Percentiles rank a stretch among this genome's conserved stretches.
These are phyloP conservation scores for Paramecium biaurelia DNA, from an alignment of 73 alveolate species.

Conservation along the genomic window DNA sequence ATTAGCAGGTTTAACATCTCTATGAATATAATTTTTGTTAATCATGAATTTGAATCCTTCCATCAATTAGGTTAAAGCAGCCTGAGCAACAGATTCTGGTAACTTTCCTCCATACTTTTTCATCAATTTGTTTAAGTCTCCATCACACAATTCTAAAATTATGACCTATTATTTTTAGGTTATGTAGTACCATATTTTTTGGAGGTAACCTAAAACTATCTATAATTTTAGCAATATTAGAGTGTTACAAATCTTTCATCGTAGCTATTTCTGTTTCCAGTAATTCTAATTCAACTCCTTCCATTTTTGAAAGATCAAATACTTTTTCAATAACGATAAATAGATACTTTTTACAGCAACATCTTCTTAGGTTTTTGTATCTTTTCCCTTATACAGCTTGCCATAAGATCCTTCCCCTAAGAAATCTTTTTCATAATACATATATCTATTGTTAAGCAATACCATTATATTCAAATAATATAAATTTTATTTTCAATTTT, in stretches of 20 bases:
- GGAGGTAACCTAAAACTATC: background rate
- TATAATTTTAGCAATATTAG: background rate
- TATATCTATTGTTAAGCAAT: background rate
- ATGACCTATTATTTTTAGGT: background rate
- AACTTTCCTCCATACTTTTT: slow-evolving; percentile 43
- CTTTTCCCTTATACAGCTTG: slow-evolving; percentile 21
- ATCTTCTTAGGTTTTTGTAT: slow-evolving; percentile 25
- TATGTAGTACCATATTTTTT: background rate
- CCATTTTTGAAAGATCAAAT: background rate
- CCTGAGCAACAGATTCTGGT: slow-evolving; percentile 7
- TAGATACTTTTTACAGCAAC: slow-evolving; percentile 29
- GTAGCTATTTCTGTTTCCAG: background rate
- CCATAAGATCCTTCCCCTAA: slow-evolving; percentile 62
- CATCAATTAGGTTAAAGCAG: slow-evolving; percentile 27
- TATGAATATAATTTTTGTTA: slow-evolving; percentile 69
- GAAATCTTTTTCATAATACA: slow-evolving; percentile 10
- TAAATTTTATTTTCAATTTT: background rate
- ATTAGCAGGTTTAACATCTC: slow-evolving; percentile 79
- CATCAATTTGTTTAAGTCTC: slow-evolving; percentile 38
- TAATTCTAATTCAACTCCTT: background rate
- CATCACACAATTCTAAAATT: slow-evolving; percentile 53
- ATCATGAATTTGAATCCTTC: slow-evolving; percentile 36
- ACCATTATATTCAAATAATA: background rate
- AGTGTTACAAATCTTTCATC: background rate
- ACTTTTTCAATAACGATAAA: background rate